Evolutionary conservation across 176 grass and related monocot species (phyloP).

Genomic region (Stipa capillata): DNA sequence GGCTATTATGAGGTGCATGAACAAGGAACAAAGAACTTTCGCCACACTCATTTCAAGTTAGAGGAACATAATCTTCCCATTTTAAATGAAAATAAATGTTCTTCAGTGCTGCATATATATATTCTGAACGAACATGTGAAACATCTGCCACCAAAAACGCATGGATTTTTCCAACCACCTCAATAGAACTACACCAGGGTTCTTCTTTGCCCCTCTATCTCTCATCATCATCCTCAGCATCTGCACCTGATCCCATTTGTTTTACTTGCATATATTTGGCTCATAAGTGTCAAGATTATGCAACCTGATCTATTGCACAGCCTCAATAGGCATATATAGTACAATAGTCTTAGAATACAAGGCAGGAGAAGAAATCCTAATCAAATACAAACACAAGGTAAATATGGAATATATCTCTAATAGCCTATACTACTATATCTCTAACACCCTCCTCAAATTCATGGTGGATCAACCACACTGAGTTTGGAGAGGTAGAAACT

Average conservation of each 20-base stretch:
- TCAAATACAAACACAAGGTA: too few species aligned
- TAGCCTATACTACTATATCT: too few species aligned
- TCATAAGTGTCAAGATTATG: too few species aligned
- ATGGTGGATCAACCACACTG: too few species aligned
- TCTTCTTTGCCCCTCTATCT: slow-evolving; percentile 57
- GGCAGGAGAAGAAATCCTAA: too few species aligned
- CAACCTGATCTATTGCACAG: too few species aligned
- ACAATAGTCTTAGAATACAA: too few species aligned
- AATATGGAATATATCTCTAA: too few species aligned
- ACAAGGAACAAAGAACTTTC: background rate
- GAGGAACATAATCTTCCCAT: slow-evolving; percentile 35
- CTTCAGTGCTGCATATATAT: slow-evolving; percentile 40
- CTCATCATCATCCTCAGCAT: slow-evolving; percentile 50
- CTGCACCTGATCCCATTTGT: slow-evolving; percentile 52
- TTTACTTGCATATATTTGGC: slow-evolving; percentile 60
- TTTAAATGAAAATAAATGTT: slow-evolving; percentile 54
- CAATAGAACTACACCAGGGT: slow-evolving; percentile 53
- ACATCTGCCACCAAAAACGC: slow-evolving; percentile 39
- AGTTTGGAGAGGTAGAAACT: too few species aligned
- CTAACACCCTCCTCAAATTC: too few species aligned
- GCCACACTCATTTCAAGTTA: background rate
- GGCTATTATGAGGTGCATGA: slow-evolving; percentile 1
- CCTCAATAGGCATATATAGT: too few species aligned
- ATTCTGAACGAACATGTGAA: slow-evolving; percentile 40
- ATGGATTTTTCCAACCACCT: slow-evolving; percentile 45